Base-by-base conservation (phyloP, 2,329 filamentous ascomycete genomes). In the Camptophora hylomeconis region DNA sequence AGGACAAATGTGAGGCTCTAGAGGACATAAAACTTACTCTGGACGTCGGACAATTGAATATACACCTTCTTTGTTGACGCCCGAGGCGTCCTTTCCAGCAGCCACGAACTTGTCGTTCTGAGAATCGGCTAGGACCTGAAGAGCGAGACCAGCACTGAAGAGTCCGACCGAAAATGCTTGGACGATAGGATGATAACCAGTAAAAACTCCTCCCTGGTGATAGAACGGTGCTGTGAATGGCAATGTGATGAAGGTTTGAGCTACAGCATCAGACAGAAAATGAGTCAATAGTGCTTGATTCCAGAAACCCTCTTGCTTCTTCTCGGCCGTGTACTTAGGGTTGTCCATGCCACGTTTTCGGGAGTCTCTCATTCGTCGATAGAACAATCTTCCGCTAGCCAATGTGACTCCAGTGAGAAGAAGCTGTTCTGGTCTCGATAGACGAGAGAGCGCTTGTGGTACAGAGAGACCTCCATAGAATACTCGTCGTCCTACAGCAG, bases 21-120 rank as follows among this genome's bases (percentile, higher is more conserved):
- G 7, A 24, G 16, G 17, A 7, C 6, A n/a, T 5, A 7, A n/a
- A 11, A 53, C 64, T 48, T 54, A 72, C 68, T 74, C 74, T 1
- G 70, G 70, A 50, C 74, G 69, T 26, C 71, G 53, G 15, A 73
- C 68, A 17, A 74, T 59, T 40, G 66, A 69, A 67, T 68, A 74
- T 17, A 75, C 70, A 8, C 69, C 69, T n/a, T 67, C 58, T 9
- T 62, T 59, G 36, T 65, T 57, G 17, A 72, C 52, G 16, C 12
- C 15, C 13, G 3, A 5, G 10, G 26, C 20, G 20, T 52, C 53
- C 3, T 31, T 42, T 10, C 55, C 53, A 13, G 59, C 47, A 24
- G 53, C 51, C 36, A 62, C 61, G 45, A 70, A 67, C 18, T 55
- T 44, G 24, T 64, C 61, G 9, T 74, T 52, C 44, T 74, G 69